phyloP scores from a whole-genome alignment of 176 grass and related monocot genomes.

The Chrysopogon serrulatus region DNA sequence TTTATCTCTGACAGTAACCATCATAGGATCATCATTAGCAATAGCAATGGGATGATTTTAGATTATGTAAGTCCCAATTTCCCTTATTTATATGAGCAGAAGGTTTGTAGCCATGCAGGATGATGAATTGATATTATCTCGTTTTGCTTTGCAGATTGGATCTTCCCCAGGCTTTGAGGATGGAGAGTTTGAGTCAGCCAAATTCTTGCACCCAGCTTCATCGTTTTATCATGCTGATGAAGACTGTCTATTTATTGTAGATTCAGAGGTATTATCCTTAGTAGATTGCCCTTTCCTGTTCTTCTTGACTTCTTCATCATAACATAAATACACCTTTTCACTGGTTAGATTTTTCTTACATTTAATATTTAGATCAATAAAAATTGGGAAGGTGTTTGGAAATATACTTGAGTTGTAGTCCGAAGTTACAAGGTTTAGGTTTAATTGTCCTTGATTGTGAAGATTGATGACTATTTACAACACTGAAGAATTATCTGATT shows the following conservation, averaged over 20 bases:
- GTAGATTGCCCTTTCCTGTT: neutral
- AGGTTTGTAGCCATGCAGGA: neutral
- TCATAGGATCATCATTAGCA: conserved; percentile 75
- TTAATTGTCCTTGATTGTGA: neutral
- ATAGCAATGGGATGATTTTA: conserved; percentile 62
- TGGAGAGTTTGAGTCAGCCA: conserved; percentile 85
- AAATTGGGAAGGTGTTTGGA: neutral
- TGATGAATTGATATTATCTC: neutral
- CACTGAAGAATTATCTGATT: conserved; percentile 10
- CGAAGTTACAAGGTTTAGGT: neutral
- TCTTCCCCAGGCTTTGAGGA: conserved; percentile 84
- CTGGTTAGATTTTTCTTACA: neutral
- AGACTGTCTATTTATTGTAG: conserved; percentile 83
- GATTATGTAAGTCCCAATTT: conserved; percentile 66
- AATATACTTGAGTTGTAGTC: neutral
- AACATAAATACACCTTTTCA: neutral
- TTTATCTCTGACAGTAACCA: conserved; percentile 84
- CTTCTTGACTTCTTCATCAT: neutral
- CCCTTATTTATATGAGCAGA: neutral
- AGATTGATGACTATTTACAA: neutral
- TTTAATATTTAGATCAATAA: neutral
- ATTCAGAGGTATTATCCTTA: conserved; percentile 68
- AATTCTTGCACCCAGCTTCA: conserved; percentile 68
- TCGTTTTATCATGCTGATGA: conserved; percentile 61
- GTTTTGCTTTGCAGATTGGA: conserved; percentile 61